Evolutionary conservation across 176 grass and related monocot genomes (phyloP).

Genomic region (Hsuehochloa calcarea): DNA sequence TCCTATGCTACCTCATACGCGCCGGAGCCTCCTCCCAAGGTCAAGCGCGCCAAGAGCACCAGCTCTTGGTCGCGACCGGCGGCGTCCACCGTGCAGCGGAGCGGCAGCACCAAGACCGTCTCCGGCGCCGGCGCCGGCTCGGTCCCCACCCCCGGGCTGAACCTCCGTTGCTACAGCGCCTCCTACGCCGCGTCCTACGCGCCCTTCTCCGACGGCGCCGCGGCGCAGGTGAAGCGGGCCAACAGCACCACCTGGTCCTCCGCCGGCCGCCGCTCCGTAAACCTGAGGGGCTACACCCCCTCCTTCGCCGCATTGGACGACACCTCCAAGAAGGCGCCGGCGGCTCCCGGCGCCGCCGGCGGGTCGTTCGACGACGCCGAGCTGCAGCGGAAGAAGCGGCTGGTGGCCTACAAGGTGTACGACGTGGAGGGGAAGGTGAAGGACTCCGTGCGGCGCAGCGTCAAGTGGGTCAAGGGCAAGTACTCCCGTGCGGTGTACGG

Average conservation of each 20-base stretch:
- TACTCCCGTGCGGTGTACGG: conserved; percentile 58
- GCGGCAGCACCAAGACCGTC: conserved; percentile 33
- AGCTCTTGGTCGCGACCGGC: conserved; percentile 15
- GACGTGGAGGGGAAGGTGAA: conserved; percentile 78
- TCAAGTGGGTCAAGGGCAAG: conserved; percentile 80
- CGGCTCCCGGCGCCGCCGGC: background rate
- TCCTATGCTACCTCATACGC: conserved; percentile 42
- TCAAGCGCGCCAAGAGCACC: conserved; percentile 38
- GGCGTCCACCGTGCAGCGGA: conserved; percentile 9
- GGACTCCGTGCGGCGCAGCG: conserved; percentile 57
- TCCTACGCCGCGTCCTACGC: conserved; percentile 60
- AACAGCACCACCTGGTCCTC: conserved; percentile 34
- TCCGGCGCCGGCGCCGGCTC: background rate
- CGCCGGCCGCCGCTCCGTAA: conserved; percentile 38
- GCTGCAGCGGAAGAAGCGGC: conserved; percentile 81
- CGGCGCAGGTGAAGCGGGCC: conserved; percentile 25
- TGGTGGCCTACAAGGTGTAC: conserved; percentile 77
- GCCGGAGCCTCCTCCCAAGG: background rate
- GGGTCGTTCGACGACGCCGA: conserved; percentile 57
- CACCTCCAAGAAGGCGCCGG: background rate
- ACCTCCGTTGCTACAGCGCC: conserved; percentile 64
- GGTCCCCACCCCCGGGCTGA: conserved; percentile 24
- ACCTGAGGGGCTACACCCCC: conserved; percentile 52
- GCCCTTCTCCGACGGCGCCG: conserved; percentile 8
- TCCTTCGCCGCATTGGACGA: conserved; percentile 53